Base-by-base conservation (phyloP, 306 rosid genomes). In the Vigna trinervia region DNA sequence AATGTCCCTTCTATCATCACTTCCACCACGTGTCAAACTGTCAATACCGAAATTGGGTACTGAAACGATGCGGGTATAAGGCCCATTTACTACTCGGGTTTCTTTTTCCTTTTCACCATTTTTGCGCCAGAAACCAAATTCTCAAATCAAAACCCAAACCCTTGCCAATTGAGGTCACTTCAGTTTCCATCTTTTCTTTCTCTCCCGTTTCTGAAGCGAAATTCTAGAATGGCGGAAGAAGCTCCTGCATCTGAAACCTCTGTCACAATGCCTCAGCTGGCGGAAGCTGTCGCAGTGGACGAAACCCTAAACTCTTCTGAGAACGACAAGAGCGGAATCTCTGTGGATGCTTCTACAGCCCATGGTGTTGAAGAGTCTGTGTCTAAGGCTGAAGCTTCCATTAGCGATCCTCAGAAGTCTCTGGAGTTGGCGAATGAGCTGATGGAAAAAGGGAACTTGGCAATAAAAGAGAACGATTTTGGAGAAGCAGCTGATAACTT, bases 401-500 rank as follows among this genome's bases (percentile, higher is more conserved):
- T 76, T 19, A 82, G 76, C 17, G 89, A 81, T 58, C 84, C 46
- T 10, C 87, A 78, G 81, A 84, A 83, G 71, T 76, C 97, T 5
- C 76, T 90, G 74, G 93, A 87, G 60, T 54, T 61, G 47, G 83
- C 92, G 32, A 88, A 82, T 26, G 93, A 92, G 80, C 51, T 95
- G 82, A 85, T 85, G 90, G 92, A 85, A 51, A 88, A 84, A 52
- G 99, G 97, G 6, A 78, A 83, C 77, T 53, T 77, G 68, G 97
- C 99, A 41, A 84, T 92, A 78, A 92, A 89, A 50, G 90, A 86
- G 15, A 53, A 65, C 36, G 97, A 95, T 89, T 89, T 66, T 76
- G 73, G 10, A 34, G 97, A 92, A 79, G 97, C 97, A 51, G 84
- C 90, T 58, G 97, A 95, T 30, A 92, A 83, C 88, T 95, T 84